Evolutionary conservation across 441 rosid species (phyloP).

Genomic region (Gossypium davidsonii): DNA sequence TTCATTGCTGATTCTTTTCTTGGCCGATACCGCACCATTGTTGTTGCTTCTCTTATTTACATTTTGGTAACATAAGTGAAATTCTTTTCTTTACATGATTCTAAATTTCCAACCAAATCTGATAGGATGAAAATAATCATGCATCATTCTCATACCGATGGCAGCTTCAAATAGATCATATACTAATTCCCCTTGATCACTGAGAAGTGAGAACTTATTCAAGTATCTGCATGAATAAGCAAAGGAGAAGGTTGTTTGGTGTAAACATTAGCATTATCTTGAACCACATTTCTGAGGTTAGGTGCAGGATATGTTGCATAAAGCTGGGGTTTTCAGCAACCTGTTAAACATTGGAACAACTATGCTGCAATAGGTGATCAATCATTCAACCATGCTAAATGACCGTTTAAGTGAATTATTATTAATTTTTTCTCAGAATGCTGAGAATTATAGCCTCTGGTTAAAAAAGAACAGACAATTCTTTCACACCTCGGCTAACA

Average conservation of each 20-base stretch:
- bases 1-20: conserved; percentile 5
- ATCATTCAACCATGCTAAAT: background rate
- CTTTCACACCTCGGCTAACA: background rate
- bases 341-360: background rate
- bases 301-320: background rate
- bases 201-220: background rate
- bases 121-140: background rate
- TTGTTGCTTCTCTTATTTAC: conserved; percentile 3
- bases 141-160: background rate
- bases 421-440: background rate
- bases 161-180: background rate
- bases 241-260: background rate
- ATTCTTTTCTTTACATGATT: background rate
- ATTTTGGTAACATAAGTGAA: background rate
- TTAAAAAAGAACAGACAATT: background rate
- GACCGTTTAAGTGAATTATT: background rate
- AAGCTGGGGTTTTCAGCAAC: background rate
- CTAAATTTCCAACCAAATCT: background rate
- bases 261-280: background rate
- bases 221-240: background rate
- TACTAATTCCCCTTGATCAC: too few species aligned
- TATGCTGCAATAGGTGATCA: background rate
- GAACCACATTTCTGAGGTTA: background rate
- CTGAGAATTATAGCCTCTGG: background rate
- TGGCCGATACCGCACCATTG: conserved; percentile 7